These are phyloP conservation scores for Rubus idaeus DNA, from an alignment of 306 rosid genomes.

Conservation along the genomic window DNA sequence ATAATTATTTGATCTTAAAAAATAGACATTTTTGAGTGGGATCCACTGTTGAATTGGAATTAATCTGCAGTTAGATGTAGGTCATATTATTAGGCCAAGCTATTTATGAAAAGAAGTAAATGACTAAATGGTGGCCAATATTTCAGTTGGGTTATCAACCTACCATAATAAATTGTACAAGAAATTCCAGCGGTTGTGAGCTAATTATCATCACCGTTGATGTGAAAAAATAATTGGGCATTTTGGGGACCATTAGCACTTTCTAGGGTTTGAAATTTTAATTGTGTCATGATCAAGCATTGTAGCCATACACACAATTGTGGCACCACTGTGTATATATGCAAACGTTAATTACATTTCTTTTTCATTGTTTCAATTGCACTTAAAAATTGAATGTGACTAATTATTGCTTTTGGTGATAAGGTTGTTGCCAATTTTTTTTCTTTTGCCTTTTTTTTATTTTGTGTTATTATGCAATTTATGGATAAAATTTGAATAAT, in stretches of 20 bases:
- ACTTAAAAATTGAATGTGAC: slow-evolving; percentile 37
- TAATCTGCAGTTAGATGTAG: slow-evolving; percentile 34
- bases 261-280: background rate
- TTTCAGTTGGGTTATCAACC: slow-evolving; percentile 66
- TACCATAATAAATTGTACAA: slow-evolving; percentile 71
- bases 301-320: slow-evolving; percentile 8
- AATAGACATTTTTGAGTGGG: slow-evolving; percentile 41
- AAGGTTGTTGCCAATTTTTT: slow-evolving; percentile 29
- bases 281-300: slow-evolving; percentile 22
- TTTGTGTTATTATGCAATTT: background rate
- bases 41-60: slow-evolving; percentile 56
- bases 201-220: slow-evolving; percentile 9
- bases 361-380: slow-evolving; percentile 36
- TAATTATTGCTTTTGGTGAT: slow-evolving; percentile 24
- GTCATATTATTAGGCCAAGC: slow-evolving; percentile 59
- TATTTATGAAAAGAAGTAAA: slow-evolving; percentile 76
- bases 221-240: background rate
- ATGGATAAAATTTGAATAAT: too few relatives aligned
- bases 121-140: slow-evolving; percentile 59
- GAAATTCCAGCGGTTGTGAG: slow-evolving; percentile 42
- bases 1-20: background rate
- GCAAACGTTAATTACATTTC: slow-evolving; percentile 31
- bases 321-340: slow-evolving; percentile 14
- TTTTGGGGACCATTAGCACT: slow-evolving; percentile 32
- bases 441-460: background rate